phyloP scores from a whole-genome alignment of 257 asterid species.

The Nyctanthes arbortristis region DNA sequence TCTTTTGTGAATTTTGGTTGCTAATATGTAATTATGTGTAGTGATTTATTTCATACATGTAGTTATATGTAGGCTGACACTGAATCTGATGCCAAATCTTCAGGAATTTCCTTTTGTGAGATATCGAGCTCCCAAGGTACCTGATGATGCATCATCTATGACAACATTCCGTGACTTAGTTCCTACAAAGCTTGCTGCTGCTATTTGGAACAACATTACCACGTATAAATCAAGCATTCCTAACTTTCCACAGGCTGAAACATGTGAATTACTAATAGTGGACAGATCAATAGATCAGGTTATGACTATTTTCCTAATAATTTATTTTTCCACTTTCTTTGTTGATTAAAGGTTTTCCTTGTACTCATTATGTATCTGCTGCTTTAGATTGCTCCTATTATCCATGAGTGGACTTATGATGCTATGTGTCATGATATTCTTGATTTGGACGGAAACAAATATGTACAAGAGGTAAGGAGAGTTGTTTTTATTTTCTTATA shows the following conservation, averaged over 20 bases:
- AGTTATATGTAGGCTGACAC: slow-evolving; percentile 4
- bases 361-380: slow-evolving; percentile 11
- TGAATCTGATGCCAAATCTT: slow-evolving; percentile 18
- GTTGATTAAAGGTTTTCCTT: neutral
- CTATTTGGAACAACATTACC: slow-evolving; percentile 68
- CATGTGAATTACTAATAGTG: slow-evolving; percentile 88
- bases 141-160: slow-evolving; percentile 45
- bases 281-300: slow-evolving; percentile 98
- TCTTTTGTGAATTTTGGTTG: slow-evolving; percentile 2
- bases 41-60: slow-evolving; percentile 5
- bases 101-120: slow-evolving; percentile 91
- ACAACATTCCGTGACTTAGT: slow-evolving; percentile 58
- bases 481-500: slow-evolving; percentile 11
- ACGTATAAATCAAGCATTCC: slow-evolving; percentile 68
- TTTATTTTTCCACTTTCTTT: slow-evolving; percentile 3
- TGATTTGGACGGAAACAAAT: slow-evolving; percentile 89
- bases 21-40: slow-evolving; percentile 15
- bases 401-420: slow-evolving; percentile 99
- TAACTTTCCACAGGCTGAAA: slow-evolving; percentile 80
- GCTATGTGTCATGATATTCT: slow-evolving; percentile 98
- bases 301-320: slow-evolving; percentile 9
- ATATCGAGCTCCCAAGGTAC: slow-evolving; percentile 62
- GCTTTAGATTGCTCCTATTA: slow-evolving; percentile 87
- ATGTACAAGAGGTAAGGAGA: slow-evolving; percentile 80
- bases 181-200: slow-evolving; percentile 77